Percentiles rank a stretch among this genome's conserved stretches.
Conservation (phyloP, 2,329 filamentous ascomycete genomes). For the Waltergamsia citrina region DNA sequence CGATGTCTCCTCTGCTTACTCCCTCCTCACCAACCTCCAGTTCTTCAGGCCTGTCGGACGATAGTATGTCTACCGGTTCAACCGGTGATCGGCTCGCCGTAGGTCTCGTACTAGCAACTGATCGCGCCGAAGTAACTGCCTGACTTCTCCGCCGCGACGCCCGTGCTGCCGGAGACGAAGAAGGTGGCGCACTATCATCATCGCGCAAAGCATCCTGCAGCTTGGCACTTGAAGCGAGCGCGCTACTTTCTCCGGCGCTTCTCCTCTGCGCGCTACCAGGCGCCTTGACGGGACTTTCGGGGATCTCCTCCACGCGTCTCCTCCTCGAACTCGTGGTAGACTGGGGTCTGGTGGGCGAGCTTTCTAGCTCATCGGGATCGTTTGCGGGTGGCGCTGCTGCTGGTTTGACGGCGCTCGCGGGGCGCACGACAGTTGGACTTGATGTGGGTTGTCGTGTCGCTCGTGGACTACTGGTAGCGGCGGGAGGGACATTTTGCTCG, state of each 20-base stretch:
- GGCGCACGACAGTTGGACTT: neutral
- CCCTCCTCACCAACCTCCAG: conserved; percentile 5
- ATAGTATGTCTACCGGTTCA: conserved; percentile 20
- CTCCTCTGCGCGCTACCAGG: conserved; percentile 45
- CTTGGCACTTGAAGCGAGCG: conserved; percentile 28
- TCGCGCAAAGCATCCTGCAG: conserved; percentile 28
- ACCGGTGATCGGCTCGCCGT: conserved; percentile 9
- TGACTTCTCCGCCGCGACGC: conserved; percentile 29
- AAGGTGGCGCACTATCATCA: conserved; percentile 17
- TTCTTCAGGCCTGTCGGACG: conserved; percentile 15
- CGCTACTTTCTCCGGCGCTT: conserved; percentile 22
- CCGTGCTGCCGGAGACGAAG: conserved; percentile 31
- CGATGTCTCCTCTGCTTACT: conserved; percentile 6
- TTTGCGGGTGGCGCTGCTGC: neutral
- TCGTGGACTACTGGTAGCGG: neutral
- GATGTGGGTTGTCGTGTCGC: neutral
- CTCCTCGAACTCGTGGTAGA: conserved; percentile 6
- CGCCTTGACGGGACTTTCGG: conserved; percentile 41
- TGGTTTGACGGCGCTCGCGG: neutral
- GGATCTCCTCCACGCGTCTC: conserved; percentile 12
- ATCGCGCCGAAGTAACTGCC: conserved; percentile 18
- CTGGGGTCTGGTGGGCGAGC: conserved; percentile 11
- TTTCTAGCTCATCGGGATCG: conserved; percentile 11
- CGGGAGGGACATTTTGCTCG: conserved; percentile 6
- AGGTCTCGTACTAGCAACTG: conserved; percentile 14